Evolutionary conservation across 768 basidiomycete genomes (phyloP), one percentile per base, ranked within the genome.

Genomic region (Pisolithus tinctorius): DNA sequence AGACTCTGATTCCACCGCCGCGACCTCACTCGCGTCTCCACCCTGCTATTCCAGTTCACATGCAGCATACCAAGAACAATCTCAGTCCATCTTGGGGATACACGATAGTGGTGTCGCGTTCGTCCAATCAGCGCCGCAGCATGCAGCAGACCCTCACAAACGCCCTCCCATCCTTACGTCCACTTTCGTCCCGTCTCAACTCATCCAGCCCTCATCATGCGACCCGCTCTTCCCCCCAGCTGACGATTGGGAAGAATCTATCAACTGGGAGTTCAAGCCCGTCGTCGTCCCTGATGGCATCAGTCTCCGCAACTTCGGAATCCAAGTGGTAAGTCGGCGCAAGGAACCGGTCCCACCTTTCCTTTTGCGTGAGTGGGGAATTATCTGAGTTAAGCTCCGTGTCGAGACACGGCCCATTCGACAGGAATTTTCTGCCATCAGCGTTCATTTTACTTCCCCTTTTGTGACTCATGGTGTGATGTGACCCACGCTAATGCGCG

Each of bases 231-330:
- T 17, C n/a, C 43, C 20, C 25, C 41, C 20, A 2, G 36, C 41
- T 55, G 62, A 40, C 59, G 41, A 60, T 60, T 39, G 29, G 17
- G 46, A 30, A 5, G 45, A 29, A 13, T 26, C 66, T 31, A 60
- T 59, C 47, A 69, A 73, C 45, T 83, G 82, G 71, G 81, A 84
- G 58, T 91, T 92, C 56, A 75, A 82, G 36, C 83, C 85, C 39
- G 76, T 78, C 13, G 74, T 74, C 49, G 84, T 92, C 50, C 89
- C 89, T 9, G 84, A 88, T 57, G 89, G 89, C 16, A 89, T 90
- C 52, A 86, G 82, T 53, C 69, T 90, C 60, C 75, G 93, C 57
- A 92, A 94, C 71, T 93, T 94, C 65, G 88, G 88, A 27, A 86
- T 92, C 53, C 93, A 94, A 67, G 81, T 87, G 58, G 86, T 91